Conservation (phyloP, 257 asterid genomes). For the Rehmannia glutinosa region DNA sequence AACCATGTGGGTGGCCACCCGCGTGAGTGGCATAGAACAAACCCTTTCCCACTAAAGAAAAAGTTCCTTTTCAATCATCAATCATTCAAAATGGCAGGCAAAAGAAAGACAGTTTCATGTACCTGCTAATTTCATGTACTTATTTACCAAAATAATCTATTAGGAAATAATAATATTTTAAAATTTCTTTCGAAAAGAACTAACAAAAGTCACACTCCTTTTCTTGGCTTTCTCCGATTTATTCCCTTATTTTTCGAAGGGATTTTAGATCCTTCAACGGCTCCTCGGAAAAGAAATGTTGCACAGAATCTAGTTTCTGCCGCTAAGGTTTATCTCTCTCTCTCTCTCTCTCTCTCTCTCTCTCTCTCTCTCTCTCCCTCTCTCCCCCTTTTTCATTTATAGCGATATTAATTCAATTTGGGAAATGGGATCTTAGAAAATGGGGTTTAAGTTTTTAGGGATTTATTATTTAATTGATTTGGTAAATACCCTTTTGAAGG, state of each 20-base stretch:
- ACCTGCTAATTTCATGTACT: not conserved
- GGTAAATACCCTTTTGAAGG: not conserved
- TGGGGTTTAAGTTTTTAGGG: not conserved
- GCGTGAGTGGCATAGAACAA: no score
- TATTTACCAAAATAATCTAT: no score
- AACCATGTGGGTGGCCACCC: no score
- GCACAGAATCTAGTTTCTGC: not conserved
- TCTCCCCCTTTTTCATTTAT: not conserved
- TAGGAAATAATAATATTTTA: no score
- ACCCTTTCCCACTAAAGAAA: not conserved
- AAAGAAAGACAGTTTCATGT: not conserved
- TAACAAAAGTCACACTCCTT: not conserved
- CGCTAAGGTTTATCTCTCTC: not conserved
- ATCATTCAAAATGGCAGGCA: not conserved
- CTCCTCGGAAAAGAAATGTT: not conserved
- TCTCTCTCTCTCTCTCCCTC: no score
- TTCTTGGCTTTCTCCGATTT: not conserved
- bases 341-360: no score
- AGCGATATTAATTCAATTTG: not conserved
- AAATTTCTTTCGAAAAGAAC: no score
- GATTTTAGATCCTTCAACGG: not conserved
- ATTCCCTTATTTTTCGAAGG: not conserved
- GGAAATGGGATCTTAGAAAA: not conserved
- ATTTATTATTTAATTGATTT: not conserved
- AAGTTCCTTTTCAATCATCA: not conserved